A percentile compares a stretch with the other conserved stretches of the same genome.
Conservation (phyloP, 352 stramenopile species). For the Pythium rhizo-oryzae region DNA sequence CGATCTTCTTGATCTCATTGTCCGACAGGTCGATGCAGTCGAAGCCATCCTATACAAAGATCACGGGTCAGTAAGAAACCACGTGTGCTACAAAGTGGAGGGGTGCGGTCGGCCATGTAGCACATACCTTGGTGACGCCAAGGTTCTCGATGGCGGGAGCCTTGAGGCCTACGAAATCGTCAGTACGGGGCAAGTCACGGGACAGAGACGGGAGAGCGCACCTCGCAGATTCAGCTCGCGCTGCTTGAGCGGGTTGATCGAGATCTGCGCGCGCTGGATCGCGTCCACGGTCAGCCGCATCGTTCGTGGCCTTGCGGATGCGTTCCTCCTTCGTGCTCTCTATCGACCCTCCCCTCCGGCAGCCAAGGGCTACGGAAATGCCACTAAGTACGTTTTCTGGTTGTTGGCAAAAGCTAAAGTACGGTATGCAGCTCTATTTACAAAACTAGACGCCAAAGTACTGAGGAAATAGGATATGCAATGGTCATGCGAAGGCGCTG, state of each 20-base stretch:
- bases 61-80: background rate
- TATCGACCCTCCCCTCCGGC: slow-evolving; percentile 6
- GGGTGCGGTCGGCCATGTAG: no score
- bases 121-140: slow-evolving; percentile 85
- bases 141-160: slow-evolving; percentile 94
- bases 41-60: slow-evolving; percentile 71
- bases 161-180: slow-evolving; percentile 76
- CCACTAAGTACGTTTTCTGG: slow-evolving; percentile 30
- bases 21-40: slow-evolving; percentile 95
- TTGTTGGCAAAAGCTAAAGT: slow-evolving; percentile 14
- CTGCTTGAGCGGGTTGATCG: slow-evolving; percentile 92
- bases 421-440: slow-evolving; percentile 26
- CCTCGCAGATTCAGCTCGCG: slow-evolving; percentile 92
- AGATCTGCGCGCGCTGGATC: slow-evolving; percentile 88
- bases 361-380: slow-evolving; percentile 15
- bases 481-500: slow-evolving; percentile 21
- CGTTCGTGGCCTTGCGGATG: slow-evolving; percentile 2
- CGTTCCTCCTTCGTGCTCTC: background rate
- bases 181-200: slow-evolving; percentile 17
- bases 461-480: background rate
- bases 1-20: slow-evolving; percentile 95
- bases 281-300: slow-evolving; percentile 90
- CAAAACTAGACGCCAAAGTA: slow-evolving; percentile 24
- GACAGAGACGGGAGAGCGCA: slow-evolving; percentile 30
- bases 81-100: background rate